These are phyloP conservation scores for Hypoxylon trugodes DNA, from an alignment of 495 filamentous ascomycete species.

Conservation along the genomic window DNA sequence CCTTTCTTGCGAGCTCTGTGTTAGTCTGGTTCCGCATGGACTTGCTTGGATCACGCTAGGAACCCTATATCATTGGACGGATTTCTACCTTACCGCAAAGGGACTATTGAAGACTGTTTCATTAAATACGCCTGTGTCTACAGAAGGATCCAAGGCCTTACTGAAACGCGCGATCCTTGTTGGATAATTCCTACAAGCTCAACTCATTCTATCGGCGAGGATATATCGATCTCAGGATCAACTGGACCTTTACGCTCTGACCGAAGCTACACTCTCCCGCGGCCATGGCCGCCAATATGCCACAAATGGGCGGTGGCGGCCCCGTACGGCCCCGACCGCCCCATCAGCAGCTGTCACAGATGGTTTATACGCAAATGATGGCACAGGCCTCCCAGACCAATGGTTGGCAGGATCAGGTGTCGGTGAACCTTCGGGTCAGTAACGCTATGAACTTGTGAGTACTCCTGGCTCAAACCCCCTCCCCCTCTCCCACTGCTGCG, in stretches of 20 bases:
- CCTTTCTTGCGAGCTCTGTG: background rate
- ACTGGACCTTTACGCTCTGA: conserved; percentile 24
- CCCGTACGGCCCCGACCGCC: conserved; percentile 39
- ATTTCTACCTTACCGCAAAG: conserved; percentile 32
- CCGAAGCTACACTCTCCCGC: conserved; percentile 29
- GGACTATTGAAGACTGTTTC: conserved; percentile 6
- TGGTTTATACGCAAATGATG: conserved; percentile 42
- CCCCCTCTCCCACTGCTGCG: background rate
- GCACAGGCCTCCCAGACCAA: conserved; percentile 16
- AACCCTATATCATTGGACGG: conserved; percentile 40
- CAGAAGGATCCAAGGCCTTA: background rate
- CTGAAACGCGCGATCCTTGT: background rate
- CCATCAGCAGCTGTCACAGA: conserved; percentile 44
- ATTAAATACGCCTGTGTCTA: background rate
- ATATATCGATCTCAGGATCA: background rate
- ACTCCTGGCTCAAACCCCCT: background rate
- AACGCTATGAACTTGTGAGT: conserved; percentile 51
- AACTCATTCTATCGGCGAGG: background rate
- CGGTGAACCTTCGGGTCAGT: conserved; percentile 40
- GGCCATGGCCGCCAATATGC: conserved; percentile 61
- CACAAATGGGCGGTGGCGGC: conserved; percentile 51
- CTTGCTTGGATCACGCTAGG: conserved; percentile 37
- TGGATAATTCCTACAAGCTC: background rate
- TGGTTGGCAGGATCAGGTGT: conserved; percentile 48
- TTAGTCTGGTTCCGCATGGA: conserved; percentile 36